Evolutionary conservation across 305 asterid genomes (phyloP).

Genomic region (Fraxinus albicans): DNA sequence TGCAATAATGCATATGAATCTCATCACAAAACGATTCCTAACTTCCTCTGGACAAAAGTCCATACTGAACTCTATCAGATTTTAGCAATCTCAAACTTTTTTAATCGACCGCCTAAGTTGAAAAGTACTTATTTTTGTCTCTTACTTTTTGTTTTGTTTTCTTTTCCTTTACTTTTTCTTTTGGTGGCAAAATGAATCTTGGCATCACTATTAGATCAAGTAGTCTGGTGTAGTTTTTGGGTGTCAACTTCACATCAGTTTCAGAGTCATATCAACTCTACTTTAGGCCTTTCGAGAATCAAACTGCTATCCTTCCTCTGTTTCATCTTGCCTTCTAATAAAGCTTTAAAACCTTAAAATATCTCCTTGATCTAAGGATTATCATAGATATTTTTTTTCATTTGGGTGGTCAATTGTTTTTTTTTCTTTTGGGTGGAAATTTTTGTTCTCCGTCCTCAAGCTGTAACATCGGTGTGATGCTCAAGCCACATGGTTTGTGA

Average conservation of each 20-base stretch:
- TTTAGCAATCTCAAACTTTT: constrained; percentile 4
- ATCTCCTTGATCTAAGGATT: background rate
- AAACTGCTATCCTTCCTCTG: background rate
- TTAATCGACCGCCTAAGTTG: constrained; percentile 18
- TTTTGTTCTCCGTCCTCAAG: background rate
- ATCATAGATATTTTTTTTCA: background rate
- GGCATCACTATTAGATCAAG: constrained; percentile 13
- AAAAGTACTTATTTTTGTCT: constrained; percentile 14
- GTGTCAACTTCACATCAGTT: constrained; percentile 18
- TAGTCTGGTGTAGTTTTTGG: background rate
- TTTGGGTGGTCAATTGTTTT: background rate
- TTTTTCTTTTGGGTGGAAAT: background rate
- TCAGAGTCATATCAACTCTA: background rate
- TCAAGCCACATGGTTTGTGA: constrained; percentile 8
- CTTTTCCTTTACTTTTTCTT: background rate
- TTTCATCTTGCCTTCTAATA: background rate
- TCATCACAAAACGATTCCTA: constrained; percentile 26
- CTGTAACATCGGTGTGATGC: constrained; percentile 14
- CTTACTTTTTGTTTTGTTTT: constrained; percentile 24
- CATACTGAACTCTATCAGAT: constrained; percentile 26
- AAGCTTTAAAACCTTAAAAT: background rate
- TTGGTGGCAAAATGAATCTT: constrained; percentile 22
- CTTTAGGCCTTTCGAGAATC: background rate
- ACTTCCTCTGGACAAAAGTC: constrained; percentile 36
- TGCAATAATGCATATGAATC: constrained; percentile 42